These are phyloP conservation scores for Haplosporangium sp. DNA, from an alignment of 371 early-diverging fungal genomes.

Conservation along the genomic window DNA sequence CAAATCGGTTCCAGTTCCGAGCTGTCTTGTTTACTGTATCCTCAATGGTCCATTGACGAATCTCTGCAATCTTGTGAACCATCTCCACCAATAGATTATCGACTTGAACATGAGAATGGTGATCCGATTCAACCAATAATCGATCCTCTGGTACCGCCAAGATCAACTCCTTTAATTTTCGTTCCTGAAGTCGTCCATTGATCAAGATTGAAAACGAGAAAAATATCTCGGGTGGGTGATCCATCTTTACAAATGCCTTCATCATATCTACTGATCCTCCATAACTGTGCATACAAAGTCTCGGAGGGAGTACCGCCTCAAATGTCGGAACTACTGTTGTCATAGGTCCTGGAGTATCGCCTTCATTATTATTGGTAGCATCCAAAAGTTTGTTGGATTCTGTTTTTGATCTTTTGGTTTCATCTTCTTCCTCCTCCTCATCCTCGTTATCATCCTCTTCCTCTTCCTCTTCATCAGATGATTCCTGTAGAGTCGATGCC, in stretches of 20 bases:
- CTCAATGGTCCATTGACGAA: conserved; percentile 73
- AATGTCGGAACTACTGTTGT: neutral
- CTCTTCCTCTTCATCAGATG: conserved; percentile 43
- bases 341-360: neutral
- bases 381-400: neutral
- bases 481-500: conserved; percentile 44
- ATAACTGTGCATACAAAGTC: conserved; percentile 89
- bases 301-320: conserved; percentile 62
- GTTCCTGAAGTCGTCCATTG: conserved; percentile 63
- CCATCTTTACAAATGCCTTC: conserved; percentile 66
- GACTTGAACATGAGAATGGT: conserved; percentile 68
- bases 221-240: conserved; percentile 59
- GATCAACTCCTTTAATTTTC: conserved; percentile 66
- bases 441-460: conserved; percentile 9
- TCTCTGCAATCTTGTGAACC: conserved; percentile 70
- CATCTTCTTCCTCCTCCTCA: neutral
- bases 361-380: neutral
- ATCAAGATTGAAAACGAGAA: conserved; percentile 76
- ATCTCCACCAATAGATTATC: conserved; percentile 72
- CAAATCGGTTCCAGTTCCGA: conserved; percentile 75
- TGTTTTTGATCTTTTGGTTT: neutral
- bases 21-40: conserved; percentile 66
- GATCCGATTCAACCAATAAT: conserved; percentile 87
- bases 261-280: conserved; percentile 82
- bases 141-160: conserved; percentile 77